Conservation (phyloP, 495 filamentous ascomycete species). For the Penicillium daleae region DNA sequence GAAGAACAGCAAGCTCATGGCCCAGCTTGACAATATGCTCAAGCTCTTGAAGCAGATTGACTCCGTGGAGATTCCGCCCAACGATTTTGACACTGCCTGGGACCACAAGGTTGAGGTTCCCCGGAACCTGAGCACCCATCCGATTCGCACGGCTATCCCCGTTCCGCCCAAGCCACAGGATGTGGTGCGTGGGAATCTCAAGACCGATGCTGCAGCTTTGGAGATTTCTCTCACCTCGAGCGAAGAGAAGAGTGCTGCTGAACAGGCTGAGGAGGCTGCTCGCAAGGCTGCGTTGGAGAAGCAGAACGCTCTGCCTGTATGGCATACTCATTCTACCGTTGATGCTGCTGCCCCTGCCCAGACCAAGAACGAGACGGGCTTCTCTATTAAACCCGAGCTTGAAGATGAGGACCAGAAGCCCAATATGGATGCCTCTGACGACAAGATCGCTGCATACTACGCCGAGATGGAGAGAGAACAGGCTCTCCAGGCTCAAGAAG, state of each 20-base stretch:
- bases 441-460: constrained; percentile 57
- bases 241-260: constrained; percentile 73
- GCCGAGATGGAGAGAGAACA: constrained; percentile 55
- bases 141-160: constrained; percentile 48
- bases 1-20: constrained; percentile 82
- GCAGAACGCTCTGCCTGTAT: constrained; percentile 85
- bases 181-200: constrained; percentile 70
- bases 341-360: constrained; percentile 27
- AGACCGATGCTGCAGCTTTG: constrained; percentile 70
- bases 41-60: constrained; percentile 88
- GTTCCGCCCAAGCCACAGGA: constrained; percentile 56
- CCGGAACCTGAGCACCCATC: constrained; percentile 60
- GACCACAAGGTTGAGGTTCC: constrained; percentile 54
- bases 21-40: constrained; percentile 82
- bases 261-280: constrained; percentile 70
- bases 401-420: constrained; percentile 62
- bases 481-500: constrained; percentile 50
- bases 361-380: constrained; percentile 42
- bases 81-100: constrained; percentile 81
- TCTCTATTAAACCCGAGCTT: constrained; percentile 47
- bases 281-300: constrained; percentile 74
- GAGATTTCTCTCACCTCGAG: constrained; percentile 76
- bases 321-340: constrained; percentile 90
- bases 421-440: constrained; percentile 46
- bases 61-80: constrained; percentile 76